Evolutionary conservation across 495 filamentous ascomycete genomes (phyloP), one percentile per base, ranked within the genome.

Genomic region (Diplogelasinospora grovesii): DNA sequence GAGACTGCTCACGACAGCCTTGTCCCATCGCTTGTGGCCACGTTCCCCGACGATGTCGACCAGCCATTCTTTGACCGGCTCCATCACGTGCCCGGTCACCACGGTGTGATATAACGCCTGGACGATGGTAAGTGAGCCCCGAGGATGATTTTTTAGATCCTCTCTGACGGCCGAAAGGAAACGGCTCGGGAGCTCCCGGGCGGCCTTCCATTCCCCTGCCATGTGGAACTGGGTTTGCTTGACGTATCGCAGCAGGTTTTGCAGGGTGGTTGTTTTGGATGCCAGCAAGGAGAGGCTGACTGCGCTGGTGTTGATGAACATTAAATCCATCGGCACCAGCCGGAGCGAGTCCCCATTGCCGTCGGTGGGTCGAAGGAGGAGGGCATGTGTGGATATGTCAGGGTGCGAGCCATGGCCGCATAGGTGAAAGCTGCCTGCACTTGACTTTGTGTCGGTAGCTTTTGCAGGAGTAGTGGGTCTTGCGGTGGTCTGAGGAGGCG

Each of bases 1-100:
- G 19, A 93, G 83, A 4, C 87, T 88, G 22, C 69, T 73, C 2
- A 75, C 70, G 14, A 92, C 80, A 13, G 86, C 82, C 54, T 92
- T 89, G 35, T 96, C 88, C 92, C 92, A 98, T 40, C 92, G 75
- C 61, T 95, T 96, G 52, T 95, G 86, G 3, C 89, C 88, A 51
- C 86, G 72, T 50, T 96, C 92, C 20, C 78, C 78, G 20, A 98
- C 63, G 47, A 84, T 82, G 62, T 96, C 90, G 4, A 89, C 77
- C 2, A 98, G 63, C 78, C 94, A 98, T 55, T 97, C 92, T 51
- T 75, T 78, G 36, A 96, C 68, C 16, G 76, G 71, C 15, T 78
- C 72, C 49, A 81, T 82, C 15, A 85, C 89, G 59, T 89, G 73
- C 0, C 89, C 89, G 5, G 89, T 95, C 6, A 84, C 78, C 8